Percentiles rank a stretch among this genome's conserved stretches.
Conservation (phyloP, 1,139 yeast genomes). For the Geotrichum bryndzae region DNA sequence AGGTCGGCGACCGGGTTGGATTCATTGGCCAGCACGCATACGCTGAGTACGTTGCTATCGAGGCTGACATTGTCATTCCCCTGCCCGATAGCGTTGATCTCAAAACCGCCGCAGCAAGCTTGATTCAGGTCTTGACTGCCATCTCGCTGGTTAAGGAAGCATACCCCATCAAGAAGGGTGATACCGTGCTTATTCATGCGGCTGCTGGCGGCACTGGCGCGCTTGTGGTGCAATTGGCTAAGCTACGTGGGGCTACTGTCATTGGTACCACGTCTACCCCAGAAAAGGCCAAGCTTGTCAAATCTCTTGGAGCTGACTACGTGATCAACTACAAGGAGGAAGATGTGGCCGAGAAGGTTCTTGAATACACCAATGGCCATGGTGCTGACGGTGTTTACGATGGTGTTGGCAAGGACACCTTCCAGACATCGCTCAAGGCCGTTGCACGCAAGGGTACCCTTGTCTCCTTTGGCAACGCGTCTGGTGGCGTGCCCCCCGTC, state of each 20-base stretch:
- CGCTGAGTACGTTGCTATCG: constrained; percentile 62
- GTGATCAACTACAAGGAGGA: constrained; percentile 56
- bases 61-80: constrained; percentile 37
- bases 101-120: constrained; percentile 52
- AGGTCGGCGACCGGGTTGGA: constrained; percentile 69
- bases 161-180: constrained; percentile 60
- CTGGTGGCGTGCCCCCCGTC: constrained; percentile 76
- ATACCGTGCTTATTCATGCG: constrained; percentile 72
- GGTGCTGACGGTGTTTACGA: constrained; percentile 76
- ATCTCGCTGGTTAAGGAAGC: constrained; percentile 62
- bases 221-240: constrained; percentile 57
- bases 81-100: constrained; percentile 46
- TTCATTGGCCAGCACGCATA: constrained; percentile 49
- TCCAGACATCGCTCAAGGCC: constrained; percentile 55
- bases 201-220: constrained; percentile 94
- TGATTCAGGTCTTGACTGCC: constrained; percentile 76
- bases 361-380: constrained; percentile 58
- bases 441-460: constrained; percentile 68
- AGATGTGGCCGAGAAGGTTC: constrained; percentile 53
- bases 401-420: constrained; percentile 77
- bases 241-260: constrained; percentile 62
- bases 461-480: constrained; percentile 76
- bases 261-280: constrained; percentile 79
- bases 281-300: constrained; percentile 48
- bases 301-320: constrained; percentile 67